These are phyloP conservation scores for Termitomyces heimii DNA, from an alignment of 768 basidiomycete genomes.

Conservation along the genomic window DNA sequence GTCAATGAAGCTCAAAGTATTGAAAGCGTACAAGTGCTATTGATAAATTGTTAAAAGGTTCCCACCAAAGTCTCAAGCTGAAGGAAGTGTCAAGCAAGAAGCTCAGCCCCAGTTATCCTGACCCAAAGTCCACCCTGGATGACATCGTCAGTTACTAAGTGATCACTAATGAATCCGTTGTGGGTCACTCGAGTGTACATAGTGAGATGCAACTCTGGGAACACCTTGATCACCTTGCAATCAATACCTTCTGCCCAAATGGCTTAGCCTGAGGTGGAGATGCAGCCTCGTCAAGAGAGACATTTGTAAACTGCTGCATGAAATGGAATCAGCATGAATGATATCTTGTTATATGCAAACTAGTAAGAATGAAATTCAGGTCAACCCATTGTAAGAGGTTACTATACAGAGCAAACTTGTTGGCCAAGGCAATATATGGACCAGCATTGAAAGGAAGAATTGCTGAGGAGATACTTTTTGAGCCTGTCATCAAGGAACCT, in stretches of 20 bases:
- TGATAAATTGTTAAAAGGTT: not conserved
- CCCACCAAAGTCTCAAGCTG: not conserved
- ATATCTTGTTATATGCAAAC: conserved; percentile 58
- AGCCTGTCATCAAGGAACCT: conserved; percentile 62
- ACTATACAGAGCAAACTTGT: conserved; percentile 25
- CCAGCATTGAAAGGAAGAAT: conserved; percentile 61
- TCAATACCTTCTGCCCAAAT: conserved; percentile 41
- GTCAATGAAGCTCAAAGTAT: no score
- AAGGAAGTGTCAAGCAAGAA: not conserved
- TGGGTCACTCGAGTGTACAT: conserved; percentile 33
- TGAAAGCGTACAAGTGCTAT: no score
- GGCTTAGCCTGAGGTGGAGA: conserved; percentile 39
- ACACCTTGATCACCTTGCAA: conserved; percentile 39
- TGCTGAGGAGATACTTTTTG: conserved; percentile 53
- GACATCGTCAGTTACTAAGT: not conserved
- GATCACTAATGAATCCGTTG: no score
- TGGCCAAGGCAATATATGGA: conserved; percentile 58
- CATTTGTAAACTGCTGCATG: conserved; percentile 47
- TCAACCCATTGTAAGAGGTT: not conserved
- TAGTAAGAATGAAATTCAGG: conserved; percentile 10
- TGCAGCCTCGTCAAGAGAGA: conserved; percentile 41
- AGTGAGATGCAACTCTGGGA: conserved; percentile 48
- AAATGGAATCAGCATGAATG: conserved; percentile 59
- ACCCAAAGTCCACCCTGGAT: not conserved
- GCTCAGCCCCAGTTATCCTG: not conserved